These are phyloP conservation scores for Peronosclerospora sorghi DNA, from an alignment of 352 stramenopile species.

Conservation along the genomic window DNA sequence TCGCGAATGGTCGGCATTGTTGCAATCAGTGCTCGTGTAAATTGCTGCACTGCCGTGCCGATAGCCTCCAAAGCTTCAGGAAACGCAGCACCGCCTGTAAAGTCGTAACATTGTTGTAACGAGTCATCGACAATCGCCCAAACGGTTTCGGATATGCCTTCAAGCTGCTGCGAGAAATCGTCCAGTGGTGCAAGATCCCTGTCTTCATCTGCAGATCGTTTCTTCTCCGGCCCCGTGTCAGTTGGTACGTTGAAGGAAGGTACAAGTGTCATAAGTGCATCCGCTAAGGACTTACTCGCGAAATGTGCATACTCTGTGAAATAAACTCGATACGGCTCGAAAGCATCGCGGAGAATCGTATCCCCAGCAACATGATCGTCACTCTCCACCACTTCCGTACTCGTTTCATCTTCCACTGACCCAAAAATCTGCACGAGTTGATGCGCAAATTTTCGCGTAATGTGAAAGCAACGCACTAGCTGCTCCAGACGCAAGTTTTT, in stretches of 20 bases:
- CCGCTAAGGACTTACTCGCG: slow-evolving; percentile 26
- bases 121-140: slow-evolving; percentile 42
- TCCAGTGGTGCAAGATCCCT: slow-evolving; percentile 23
- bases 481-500: slow-evolving; percentile 17
- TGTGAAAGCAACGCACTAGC: slow-evolving; percentile 34
- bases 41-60: slow-evolving; percentile 30
- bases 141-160: slow-evolving; percentile 31
- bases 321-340: slow-evolving; percentile 44
- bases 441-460: slow-evolving; percentile 31
- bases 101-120: slow-evolving; percentile 44
- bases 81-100: slow-evolving; percentile 44
- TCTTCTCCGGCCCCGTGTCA: background rate
- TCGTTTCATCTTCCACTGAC: slow-evolving; percentile 20
- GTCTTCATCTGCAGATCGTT: slow-evolving; percentile 20
- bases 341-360: slow-evolving; percentile 18
- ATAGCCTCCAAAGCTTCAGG: slow-evolving; percentile 42
- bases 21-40: slow-evolving; percentile 27
- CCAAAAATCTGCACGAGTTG: slow-evolving; percentile 35
- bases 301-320: slow-evolving; percentile 43
- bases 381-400: slow-evolving; percentile 3
- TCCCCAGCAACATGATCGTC: slow-evolving; percentile 3
- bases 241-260: slow-evolving; percentile 22
- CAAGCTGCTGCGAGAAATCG: slow-evolving; percentile 44
- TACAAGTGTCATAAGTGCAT: slow-evolving; percentile 30
- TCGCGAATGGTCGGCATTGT: slow-evolving; percentile 37